Conservation (phyloP, 2,329 filamentous ascomycete species). For the Metarhizium robertsii region DNA sequence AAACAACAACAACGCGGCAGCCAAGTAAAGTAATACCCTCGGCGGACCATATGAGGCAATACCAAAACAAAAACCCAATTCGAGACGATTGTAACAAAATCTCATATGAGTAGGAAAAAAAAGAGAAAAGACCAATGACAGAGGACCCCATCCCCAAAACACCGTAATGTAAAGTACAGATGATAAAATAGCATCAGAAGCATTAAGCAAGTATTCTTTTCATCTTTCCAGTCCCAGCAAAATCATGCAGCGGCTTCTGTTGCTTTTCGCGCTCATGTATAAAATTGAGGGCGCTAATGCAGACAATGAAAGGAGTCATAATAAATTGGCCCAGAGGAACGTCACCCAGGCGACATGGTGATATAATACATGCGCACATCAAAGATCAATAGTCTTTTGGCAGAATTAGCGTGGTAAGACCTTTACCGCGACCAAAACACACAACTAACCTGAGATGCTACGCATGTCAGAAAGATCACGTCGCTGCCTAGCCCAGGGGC, state of each 20-base stretch:
- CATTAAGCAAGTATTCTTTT: background rate
- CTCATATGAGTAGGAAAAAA: background rate
- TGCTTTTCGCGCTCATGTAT: background rate
- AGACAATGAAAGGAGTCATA: background rate
- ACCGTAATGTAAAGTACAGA: conserved; percentile 13
- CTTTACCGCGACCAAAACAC: background rate
- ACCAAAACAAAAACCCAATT: background rate
- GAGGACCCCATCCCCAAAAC: conserved; percentile 6
- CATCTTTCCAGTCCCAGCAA: background rate
- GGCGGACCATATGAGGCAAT: background rate
- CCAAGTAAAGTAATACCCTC: background rate
- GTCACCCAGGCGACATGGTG: background rate
- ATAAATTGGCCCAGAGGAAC: background rate
- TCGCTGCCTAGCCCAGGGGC: conserved; percentile 44
- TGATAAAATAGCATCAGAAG: conserved; percentile 5
- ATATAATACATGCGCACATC: background rate
- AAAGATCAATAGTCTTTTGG: background rate
- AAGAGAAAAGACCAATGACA: background rate
- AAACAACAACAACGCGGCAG: background rate
- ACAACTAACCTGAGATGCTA: conserved; percentile 26
- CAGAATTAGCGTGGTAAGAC: background rate
- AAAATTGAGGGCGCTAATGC: background rate
- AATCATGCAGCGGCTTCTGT: background rate
- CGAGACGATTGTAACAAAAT: background rate
- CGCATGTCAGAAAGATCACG: conserved; percentile 30